These are phyloP conservation scores for Talaromyces amestolkiae DNA, from an alignment of 2,329 filamentous ascomycete species.

Conservation along the genomic window DNA sequence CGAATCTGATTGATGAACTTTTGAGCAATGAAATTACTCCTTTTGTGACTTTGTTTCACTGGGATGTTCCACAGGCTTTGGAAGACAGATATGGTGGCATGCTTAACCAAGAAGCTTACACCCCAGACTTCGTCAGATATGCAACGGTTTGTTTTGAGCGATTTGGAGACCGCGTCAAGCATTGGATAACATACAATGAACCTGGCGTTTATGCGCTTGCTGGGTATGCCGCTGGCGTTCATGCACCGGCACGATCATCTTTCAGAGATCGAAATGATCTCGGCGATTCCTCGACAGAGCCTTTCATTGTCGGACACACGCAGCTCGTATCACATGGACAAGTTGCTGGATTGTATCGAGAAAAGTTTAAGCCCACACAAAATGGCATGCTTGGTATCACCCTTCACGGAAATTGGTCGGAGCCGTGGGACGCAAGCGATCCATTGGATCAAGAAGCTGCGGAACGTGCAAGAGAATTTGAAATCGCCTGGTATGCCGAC, in stretches of 20 bases:
- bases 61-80: slow-evolving; percentile 73
- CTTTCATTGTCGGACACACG: slow-evolving; percentile 75
- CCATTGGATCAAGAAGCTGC: slow-evolving; percentile 68
- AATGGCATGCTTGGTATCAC: slow-evolving; percentile 77
- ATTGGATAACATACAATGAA: slow-evolving; percentile 86
- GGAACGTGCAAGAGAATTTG: slow-evolving; percentile 75
- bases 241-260: slow-evolving; percentile 72
- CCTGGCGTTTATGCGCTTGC: slow-evolving; percentile 76
- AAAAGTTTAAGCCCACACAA: slow-evolving; percentile 69
- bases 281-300: slow-evolving; percentile 71
- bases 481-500: slow-evolving; percentile 79
- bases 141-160: slow-evolving; percentile 71
- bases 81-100: slow-evolving; percentile 76
- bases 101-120: slow-evolving; percentile 71
- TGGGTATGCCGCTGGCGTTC: slow-evolving; percentile 70
- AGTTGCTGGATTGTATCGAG: slow-evolving; percentile 71
- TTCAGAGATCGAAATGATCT: slow-evolving; percentile 66
- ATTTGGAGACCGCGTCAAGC: slow-evolving; percentile 68
- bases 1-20: slow-evolving; percentile 71
- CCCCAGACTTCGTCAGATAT: slow-evolving; percentile 72
- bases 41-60: slow-evolving; percentile 77
- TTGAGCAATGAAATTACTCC: slow-evolving; percentile 69
- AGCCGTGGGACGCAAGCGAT: slow-evolving; percentile 73
- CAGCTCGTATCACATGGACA: slow-evolving; percentile 71
- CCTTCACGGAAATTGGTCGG: slow-evolving; percentile 71